Conservation (phyloP, 805 yeast genomes). For the Candida nonsorbophila region DNA sequence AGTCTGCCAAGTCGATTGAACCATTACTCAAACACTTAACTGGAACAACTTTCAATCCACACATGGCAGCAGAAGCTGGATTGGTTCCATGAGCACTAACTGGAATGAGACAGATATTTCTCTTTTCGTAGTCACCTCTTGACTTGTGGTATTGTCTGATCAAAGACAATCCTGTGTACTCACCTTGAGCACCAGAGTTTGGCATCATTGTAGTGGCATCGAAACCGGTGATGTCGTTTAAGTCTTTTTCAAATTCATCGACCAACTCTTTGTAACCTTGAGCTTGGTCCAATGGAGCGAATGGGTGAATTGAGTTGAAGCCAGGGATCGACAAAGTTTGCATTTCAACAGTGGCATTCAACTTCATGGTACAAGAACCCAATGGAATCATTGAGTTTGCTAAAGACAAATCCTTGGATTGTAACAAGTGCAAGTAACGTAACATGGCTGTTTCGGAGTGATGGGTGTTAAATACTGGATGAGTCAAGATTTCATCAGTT, state of each 20-base stretch:
- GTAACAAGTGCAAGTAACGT: slow-evolving; percentile 81
- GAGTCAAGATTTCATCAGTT: slow-evolving; percentile 55
- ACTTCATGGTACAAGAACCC: slow-evolving; percentile 97
- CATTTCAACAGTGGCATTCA: slow-evolving; percentile 95
- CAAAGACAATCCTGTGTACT: slow-evolving; percentile 87
- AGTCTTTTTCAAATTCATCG: slow-evolving; percentile 71
- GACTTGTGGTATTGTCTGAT: slow-evolving; percentile 72
- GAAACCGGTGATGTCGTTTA: slow-evolving; percentile 90
- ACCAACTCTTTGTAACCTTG: slow-evolving; percentile 76
- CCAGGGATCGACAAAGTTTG: slow-evolving; percentile 93
- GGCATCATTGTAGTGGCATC: slow-evolving; percentile 91
- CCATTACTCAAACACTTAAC: slow-evolving; percentile 85
- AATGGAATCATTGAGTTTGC: slow-evolving; percentile 97
- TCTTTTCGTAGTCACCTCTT: slow-evolving; percentile 56
- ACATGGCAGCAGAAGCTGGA: slow-evolving; percentile 98
- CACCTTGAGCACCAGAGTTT: slow-evolving; percentile 98
- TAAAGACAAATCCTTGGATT: slow-evolving; percentile 80
- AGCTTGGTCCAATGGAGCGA: slow-evolving; percentile 88
- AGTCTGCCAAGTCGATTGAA: slow-evolving; percentile 75
- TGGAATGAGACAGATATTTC: slow-evolving; percentile 90
- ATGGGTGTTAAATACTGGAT: slow-evolving; percentile 77
- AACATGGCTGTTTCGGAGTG: slow-evolving; percentile 95
- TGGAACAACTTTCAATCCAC: slow-evolving; percentile 89
- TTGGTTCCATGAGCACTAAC: slow-evolving; percentile 98
- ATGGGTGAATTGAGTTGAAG: slow-evolving; percentile 84